Conservation (phyloP, 768 basidiomycete genomes). For the Collybia sordida region DNA sequence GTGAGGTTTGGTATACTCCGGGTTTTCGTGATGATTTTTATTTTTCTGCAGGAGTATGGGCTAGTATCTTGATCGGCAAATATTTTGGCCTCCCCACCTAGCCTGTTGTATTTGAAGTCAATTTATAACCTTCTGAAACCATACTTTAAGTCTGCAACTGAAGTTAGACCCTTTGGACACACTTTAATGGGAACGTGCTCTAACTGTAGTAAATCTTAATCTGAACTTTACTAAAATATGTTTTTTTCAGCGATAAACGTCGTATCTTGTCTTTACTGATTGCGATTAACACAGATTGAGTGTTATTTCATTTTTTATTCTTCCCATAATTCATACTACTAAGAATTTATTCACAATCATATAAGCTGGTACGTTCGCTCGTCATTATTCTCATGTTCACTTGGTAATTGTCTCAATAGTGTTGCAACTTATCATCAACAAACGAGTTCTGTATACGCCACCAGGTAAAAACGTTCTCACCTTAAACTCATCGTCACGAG, state of each 20-base stretch:
- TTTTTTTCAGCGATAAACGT: too few species aligned
- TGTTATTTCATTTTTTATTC: not conserved
- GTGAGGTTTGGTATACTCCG: constrained; percentile 8
- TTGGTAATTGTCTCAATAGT: constrained; percentile 35
- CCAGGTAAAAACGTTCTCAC: constrained; percentile 22
- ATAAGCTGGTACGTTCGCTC: constrained; percentile 25
- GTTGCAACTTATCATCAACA: constrained; percentile 37
- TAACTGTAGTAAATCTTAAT: constrained; percentile 53
- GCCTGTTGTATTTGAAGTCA: constrained; percentile 32
- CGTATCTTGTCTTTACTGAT: too few species aligned
- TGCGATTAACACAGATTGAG: constrained; percentile 36
- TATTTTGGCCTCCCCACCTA: constrained; percentile 35
- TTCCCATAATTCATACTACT: too few species aligned
- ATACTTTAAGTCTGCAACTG: constrained; percentile 50
- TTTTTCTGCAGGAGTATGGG: constrained; percentile 20
- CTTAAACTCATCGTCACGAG: constrained; percentile 51
- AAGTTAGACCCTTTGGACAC: constrained; percentile 39
- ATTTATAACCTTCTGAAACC: constrained; percentile 33
- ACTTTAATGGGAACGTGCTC: constrained; percentile 36
- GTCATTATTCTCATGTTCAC: not conserved
- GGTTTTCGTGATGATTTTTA: not conserved
- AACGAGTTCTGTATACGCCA: constrained; percentile 16
- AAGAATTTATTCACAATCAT: constrained; percentile 21
- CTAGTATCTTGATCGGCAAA: constrained; percentile 27
- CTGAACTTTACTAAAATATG: constrained; percentile 37